Conservation (phyloP, 2,329 filamentous ascomycete species). For the Colletotrichum zoysiae region DNA sequence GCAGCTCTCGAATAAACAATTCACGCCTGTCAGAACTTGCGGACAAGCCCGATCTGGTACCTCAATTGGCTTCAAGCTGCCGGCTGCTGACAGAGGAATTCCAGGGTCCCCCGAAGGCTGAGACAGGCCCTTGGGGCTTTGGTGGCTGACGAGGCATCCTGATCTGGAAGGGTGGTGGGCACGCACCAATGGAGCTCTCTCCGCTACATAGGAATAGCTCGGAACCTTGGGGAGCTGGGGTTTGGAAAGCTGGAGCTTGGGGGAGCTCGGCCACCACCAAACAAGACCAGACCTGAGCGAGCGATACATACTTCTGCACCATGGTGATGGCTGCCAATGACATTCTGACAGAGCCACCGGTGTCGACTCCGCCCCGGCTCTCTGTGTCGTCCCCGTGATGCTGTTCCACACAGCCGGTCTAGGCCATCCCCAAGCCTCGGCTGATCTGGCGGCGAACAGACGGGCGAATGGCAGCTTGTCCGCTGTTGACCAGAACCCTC, state of each 20-base stretch:
- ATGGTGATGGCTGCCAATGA: conserved; percentile 29
- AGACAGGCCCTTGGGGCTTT: conserved; percentile 26
- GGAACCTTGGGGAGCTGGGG: conserved; percentile 4
- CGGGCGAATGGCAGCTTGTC: conserved; percentile 24
- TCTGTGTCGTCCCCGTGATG: conserved; percentile 18
- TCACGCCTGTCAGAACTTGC: conserved; percentile 5
- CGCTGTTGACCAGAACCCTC: conserved; percentile 10
- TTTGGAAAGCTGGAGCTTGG: conserved; percentile 22
- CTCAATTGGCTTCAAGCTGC: conserved; percentile 13
- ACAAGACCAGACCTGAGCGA: conserved; percentile 6
- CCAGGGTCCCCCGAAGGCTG: conserved; percentile 16
- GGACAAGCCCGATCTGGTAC: background rate
- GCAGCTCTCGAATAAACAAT: conserved; percentile 25
- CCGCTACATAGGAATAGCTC: background rate
- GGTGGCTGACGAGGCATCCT: conserved; percentile 22
- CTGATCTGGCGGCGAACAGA: conserved; percentile 30
- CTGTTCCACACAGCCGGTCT: conserved; percentile 30
- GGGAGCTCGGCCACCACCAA: conserved; percentile 18
- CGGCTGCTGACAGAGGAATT: conserved; percentile 20
- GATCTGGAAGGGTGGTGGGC: conserved; percentile 36
- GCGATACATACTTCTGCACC: conserved; percentile 1
- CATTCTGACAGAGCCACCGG: conserved; percentile 29
- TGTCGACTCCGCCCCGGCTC: conserved; percentile 16
- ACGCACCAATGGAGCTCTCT: conserved; percentile 20
- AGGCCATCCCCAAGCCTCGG: conserved; percentile 15